phyloP scores from a whole-genome alignment of 768 basidiomycete species.

The Hysterangium stoloniferum region DNA sequence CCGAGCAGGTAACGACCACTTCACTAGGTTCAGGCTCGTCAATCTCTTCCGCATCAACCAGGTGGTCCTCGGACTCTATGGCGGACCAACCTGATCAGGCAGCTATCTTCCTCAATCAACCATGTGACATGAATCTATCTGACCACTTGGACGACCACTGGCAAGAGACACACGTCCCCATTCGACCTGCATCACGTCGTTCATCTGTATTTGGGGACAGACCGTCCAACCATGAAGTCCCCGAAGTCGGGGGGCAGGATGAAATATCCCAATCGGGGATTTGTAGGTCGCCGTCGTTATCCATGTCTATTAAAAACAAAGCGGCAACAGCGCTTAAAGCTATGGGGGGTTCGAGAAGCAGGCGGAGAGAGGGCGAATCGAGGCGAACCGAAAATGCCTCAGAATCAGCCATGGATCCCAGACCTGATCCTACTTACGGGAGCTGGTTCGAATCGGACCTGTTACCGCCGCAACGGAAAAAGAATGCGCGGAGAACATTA shows the following conservation, averaged over 20 bases:
- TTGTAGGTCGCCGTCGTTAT: neutral
- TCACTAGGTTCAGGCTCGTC: neutral
- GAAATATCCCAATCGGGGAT: neutral
- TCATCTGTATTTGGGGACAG: constrained; percentile 8
- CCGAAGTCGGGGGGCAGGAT: neutral
- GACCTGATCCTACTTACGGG: neutral
- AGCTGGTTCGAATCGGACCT: neutral
- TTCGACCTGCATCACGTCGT: neutral
- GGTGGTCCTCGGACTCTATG: neutral
- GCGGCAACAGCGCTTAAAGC: neutral
- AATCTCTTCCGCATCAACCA: neutral
- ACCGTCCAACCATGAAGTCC: neutral
- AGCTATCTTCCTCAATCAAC: neutral
- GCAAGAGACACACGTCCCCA: neutral
- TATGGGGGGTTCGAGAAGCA: neutral
- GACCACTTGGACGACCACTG: neutral
- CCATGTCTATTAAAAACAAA: neutral
- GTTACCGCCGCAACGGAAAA: neutral
- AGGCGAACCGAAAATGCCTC: no score
- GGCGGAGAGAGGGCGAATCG: neutral
- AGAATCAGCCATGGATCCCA: neutral
- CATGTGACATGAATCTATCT: neutral
- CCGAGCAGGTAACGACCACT: neutral
- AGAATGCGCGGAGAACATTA: neutral
- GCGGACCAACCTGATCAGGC: neutral